A percentile compares a stretch with the other conserved stretches of the same genome.
Evolutionary conservation across 306 rosid species (phyloP).

Genomic region (Urtica urens): DNA sequence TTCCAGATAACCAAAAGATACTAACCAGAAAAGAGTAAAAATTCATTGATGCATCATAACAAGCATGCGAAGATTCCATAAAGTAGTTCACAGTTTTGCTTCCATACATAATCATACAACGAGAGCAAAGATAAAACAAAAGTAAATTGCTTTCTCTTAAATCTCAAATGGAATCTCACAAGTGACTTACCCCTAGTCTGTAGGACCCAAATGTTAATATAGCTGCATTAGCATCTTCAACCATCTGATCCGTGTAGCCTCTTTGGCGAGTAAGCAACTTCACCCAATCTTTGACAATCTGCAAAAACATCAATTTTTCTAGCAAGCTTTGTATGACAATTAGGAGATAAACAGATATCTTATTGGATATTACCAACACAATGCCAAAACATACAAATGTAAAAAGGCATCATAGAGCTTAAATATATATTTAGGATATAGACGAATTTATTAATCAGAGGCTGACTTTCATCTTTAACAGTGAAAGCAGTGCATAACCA

Average conservation of each 20-base stretch:
- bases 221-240: slow-evolving; percentile 83
- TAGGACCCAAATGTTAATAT: slow-evolving; percentile 90
- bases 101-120: too few species aligned
- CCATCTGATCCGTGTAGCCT: slow-evolving; percentile 96
- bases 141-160: background rate
- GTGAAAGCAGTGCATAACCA: too few species aligned
- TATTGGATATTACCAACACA: too few species aligned
- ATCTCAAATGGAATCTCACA: background rate
- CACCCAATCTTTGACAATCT: slow-evolving; percentile 93
- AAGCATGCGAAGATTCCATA: slow-evolving; percentile 1
- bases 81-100: too few species aligned
- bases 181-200: slow-evolving; percentile 65
- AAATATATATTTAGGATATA: too few species aligned
- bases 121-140: background rate
- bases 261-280: slow-evolving; percentile 69
- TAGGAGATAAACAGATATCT: too few species aligned
- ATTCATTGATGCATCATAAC: background rate
- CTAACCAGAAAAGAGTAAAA: background rate
- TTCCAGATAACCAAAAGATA: slow-evolving; percentile 7
- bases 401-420: too few species aligned
- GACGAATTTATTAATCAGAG: too few species aligned
- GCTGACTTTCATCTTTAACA: too few species aligned
- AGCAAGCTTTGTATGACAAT: too few species aligned
- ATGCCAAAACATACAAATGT: too few species aligned
- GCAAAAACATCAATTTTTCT: slow-evolving; percentile 20